These are phyloP conservation scores for Tuber umbilicatum DNA, from an alignment of 495 filamentous ascomycete genomes.

Conservation along the genomic window DNA sequence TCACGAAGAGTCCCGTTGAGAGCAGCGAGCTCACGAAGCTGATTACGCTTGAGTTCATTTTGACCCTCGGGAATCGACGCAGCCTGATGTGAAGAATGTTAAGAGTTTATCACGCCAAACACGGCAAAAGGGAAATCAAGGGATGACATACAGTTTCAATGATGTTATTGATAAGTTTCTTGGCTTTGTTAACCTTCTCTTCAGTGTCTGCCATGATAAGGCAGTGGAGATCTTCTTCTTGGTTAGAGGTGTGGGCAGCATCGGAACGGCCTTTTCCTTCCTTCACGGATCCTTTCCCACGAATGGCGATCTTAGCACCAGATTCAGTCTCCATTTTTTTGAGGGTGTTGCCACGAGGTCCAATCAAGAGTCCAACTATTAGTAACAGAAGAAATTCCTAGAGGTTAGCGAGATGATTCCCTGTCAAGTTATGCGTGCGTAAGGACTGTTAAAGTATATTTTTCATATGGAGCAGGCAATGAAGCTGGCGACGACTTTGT, in stretches of 20 bases:
- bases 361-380: constrained; percentile 99
- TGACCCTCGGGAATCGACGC: constrained; percentile 97
- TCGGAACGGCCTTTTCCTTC: constrained; percentile 99
- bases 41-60: constrained; percentile 96
- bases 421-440: constrained; percentile 40
- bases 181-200: constrained; percentile 96
- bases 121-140: constrained; percentile 6
- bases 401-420: constrained; percentile 68
- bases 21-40: constrained; percentile 91
- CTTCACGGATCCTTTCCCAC: constrained; percentile 98
- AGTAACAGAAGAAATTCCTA: constrained; percentile 63
- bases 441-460: constrained; percentile 11
- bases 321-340: constrained; percentile 99
- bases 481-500: constrained; percentile 41
- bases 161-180: constrained; percentile 92
- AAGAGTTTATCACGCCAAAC: constrained; percentile 16
- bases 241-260: constrained; percentile 96
- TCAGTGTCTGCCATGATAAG: constrained; percentile 99
- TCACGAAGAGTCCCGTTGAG: constrained; percentile 97
- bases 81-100: constrained; percentile 54
- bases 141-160: constrained; percentile 82
- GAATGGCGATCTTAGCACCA: constrained; percentile 95
- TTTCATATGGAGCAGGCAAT: constrained; percentile 32
- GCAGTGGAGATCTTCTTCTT: constrained; percentile 98
- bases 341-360: constrained; percentile 96